Percentiles rank a stretch among this genome's conserved stretches.
Evolutionary conservation across 2,329 filamentous ascomycete genomes (phyloP).

Genomic region (Bipolaris cookei): DNA sequence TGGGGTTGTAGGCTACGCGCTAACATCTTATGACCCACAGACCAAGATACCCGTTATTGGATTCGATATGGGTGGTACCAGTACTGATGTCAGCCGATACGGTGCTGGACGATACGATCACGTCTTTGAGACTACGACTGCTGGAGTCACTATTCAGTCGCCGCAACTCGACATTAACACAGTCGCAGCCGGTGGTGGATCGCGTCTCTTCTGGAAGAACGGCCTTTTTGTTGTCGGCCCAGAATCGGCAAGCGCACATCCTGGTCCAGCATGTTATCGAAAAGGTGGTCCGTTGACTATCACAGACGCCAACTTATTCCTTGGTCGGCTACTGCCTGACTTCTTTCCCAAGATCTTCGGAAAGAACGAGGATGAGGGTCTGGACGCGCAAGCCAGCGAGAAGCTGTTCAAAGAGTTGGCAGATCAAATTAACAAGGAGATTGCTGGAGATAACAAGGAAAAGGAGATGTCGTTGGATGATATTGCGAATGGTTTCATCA

Average conservation of each 20-base stretch:
- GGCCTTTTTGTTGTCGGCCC: conserved; percentile 90
- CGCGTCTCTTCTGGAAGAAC: conserved; percentile 83
- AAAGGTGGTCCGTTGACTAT: conserved; percentile 89
- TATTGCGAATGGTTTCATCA: conserved; percentile 86
- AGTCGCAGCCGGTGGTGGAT: conserved; percentile 88
- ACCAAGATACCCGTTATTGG: conserved; percentile 88
- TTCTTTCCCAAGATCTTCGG: conserved; percentile 98
- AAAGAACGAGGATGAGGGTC: conserved; percentile 79
- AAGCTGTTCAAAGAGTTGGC: conserved; percentile 78
- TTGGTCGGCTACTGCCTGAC: conserved; percentile 82
- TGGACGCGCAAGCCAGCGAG: conserved; percentile 78
- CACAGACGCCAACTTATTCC: conserved; percentile 89
- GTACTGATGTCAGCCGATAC: conserved; percentile 88
- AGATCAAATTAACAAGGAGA: conserved; percentile 77
- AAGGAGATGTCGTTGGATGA: conserved; percentile 78
- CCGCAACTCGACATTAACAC: conserved; percentile 95
- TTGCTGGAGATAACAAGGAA: conserved; percentile 63
- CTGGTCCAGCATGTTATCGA: conserved; percentile 87
- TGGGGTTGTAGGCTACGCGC: conserved; percentile 89
- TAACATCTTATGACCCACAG: conserved; percentile 84
- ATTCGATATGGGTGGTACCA: conserved; percentile 95
- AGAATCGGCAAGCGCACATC: conserved; percentile 86
- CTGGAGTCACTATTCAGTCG: conserved; percentile 91
- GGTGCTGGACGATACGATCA: conserved; percentile 87
- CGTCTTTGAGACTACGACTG: conserved; percentile 91